These are phyloP conservation scores for Amphibolis antarctica DNA, from an alignment of 106 monocot species.

Conservation along the genomic window DNA sequence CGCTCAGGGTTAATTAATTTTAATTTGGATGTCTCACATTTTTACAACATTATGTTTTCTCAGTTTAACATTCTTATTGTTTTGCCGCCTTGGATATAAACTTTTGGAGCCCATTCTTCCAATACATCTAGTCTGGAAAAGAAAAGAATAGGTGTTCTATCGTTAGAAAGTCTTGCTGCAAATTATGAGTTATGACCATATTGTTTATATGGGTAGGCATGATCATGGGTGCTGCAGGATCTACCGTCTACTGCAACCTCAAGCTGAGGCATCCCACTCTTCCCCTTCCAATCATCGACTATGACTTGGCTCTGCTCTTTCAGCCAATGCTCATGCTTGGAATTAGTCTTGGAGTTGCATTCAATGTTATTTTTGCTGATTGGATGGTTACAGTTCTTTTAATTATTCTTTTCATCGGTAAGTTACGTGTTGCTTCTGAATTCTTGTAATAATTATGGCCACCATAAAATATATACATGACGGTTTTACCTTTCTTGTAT, in stretches of 20 bases:
- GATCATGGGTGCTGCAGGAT: conserved; percentile 61
- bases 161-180: no score
- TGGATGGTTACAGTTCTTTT: conserved; percentile 67
- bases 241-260: conserved; percentile 53
- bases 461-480: neutral
- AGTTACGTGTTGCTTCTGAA: neutral
- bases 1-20: no score
- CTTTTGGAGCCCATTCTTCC: no score
- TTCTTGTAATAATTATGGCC: neutral
- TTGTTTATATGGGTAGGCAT: conserved; percentile 19
- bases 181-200: no score
- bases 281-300: conserved; percentile 57
- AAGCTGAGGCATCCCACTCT: conserved; percentile 51
- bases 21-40: no score
- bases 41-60: no score
- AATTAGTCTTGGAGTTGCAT: conserved; percentile 55
- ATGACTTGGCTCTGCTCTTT: conserved; percentile 40
- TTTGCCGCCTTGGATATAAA: no score
- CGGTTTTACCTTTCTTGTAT: neutral
- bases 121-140: no score
- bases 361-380: conserved; percentile 52
- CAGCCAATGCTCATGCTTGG: conserved; percentile 62
- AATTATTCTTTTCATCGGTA: conserved; percentile 49
- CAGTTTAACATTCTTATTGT: no score
- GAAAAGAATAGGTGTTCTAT: no score